Evolutionary conservation across 1,284 basidiomycete species (phyloP).

Genomic region (Ceratobasidium sp.): DNA sequence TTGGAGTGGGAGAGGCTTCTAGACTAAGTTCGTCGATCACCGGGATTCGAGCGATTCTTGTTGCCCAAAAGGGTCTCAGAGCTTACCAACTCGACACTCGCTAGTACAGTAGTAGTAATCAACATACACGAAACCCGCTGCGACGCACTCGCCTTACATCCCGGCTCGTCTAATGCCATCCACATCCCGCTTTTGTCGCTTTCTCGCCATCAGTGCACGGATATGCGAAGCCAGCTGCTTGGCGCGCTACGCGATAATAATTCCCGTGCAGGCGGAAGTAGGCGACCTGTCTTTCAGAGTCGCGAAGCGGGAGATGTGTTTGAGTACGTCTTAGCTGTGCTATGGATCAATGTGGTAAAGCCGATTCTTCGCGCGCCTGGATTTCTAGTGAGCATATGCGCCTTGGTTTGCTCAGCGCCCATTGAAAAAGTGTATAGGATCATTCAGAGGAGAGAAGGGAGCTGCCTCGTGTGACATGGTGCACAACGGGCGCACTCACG

Average conservation of each 20-base stretch:
- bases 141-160: background rate
- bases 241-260: background rate
- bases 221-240: background rate
- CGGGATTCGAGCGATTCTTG: slow-evolving; percentile 29
- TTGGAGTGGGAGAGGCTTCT: slow-evolving; percentile 5
- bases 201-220: background rate
- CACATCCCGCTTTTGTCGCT: background rate
- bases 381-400: background rate
- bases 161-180: background rate
- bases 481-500: background rate
- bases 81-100: background rate
- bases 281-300: background rate
- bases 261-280: background rate
- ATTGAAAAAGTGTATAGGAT: background rate
- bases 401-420: background rate
- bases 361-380: background rate
- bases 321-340: background rate
- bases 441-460: background rate
- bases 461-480: slow-evolving; percentile 2
- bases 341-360: background rate
- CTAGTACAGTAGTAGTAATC: background rate
- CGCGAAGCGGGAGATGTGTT: background rate
- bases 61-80: background rate
- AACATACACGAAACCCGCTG: slow-evolving; percentile 16
- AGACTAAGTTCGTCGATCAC: background rate